A percentile compares a stretch with the other conserved stretches of the same genome.
Evolutionary conservation across 257 asterid genomes (phyloP).

Genomic region (Nicotiana benthamiana): DNA sequence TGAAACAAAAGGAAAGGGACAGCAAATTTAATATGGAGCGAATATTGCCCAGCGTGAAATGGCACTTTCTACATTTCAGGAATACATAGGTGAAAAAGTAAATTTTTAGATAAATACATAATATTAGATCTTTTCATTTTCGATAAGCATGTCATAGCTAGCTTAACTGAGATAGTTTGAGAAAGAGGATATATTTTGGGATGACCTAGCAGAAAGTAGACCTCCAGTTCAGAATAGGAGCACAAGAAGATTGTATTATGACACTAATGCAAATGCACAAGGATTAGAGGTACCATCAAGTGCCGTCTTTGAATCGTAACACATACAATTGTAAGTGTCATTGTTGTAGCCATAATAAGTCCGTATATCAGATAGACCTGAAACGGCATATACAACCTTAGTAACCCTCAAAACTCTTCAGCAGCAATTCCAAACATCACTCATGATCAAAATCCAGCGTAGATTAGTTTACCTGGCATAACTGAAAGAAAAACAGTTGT

Average conservation of each 20-base stretch:
- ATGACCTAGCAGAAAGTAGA: neutral
- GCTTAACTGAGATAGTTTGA: neutral
- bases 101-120: neutral
- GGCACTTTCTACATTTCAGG: neutral
- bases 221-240: neutral
- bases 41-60: neutral
- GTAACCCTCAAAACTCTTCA: neutral
- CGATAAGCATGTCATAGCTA: neutral
- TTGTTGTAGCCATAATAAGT: slow-evolving; percentile 42
- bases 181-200: neutral
- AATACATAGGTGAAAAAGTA: neutral
- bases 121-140: neutral
- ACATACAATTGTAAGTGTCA: slow-evolving; percentile 70
- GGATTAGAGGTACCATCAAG: slow-evolving; percentile 55
- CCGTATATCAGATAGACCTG: slow-evolving; percentile 88
- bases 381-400: slow-evolving; percentile 5
- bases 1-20: neutral
- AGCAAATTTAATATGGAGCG: neutral
- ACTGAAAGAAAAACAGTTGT: slow-evolving; percentile 28
- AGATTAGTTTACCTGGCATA: slow-evolving; percentile 49
- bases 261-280: neutral
- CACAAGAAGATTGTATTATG: neutral
- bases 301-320: slow-evolving; percentile 88
- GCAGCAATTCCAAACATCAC: neutral
- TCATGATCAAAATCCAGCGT: neutral